Conservation (phyloP, 164 flowering plant genomes). For the Paratinospora sagittata region DNA sequence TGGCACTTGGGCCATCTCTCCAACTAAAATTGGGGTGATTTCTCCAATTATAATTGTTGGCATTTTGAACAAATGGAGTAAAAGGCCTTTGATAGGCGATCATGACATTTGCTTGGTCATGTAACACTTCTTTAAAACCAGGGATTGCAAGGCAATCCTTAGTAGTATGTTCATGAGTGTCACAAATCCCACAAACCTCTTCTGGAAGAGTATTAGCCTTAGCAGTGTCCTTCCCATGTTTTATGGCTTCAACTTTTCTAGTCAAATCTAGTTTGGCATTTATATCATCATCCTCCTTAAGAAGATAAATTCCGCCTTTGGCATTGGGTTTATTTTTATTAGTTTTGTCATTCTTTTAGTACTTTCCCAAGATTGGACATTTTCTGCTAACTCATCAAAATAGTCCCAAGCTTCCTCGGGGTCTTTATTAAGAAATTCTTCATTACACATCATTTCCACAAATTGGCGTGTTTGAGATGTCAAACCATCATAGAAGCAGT, state of each 20-base stretch:
- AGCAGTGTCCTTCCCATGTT: too few relatives aligned
- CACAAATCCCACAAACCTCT: neutral
- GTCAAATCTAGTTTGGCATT: neutral
- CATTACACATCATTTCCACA: conserved; percentile 5
- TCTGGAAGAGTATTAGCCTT: neutral
- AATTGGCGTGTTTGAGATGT: neutral
- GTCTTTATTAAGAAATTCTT: neutral
- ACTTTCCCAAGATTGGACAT: neutral
- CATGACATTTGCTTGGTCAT: neutral
- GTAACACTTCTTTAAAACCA: neutral
- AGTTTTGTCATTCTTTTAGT: neutral
- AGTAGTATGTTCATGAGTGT: neutral
- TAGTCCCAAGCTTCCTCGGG: neutral
- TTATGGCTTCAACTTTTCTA: neutral
- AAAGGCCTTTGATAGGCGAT: neutral
- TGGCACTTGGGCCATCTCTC: neutral
- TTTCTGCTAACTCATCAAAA: neutral
- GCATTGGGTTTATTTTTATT: neutral
- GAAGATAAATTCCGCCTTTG: neutral
- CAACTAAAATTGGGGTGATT: neutral
- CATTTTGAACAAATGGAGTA: neutral
- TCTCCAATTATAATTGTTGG: neutral
- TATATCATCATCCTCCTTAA: neutral
- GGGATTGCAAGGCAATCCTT: neutral
- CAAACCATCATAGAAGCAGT: conserved; percentile 3